A percentile compares a stretch with the other conserved stretches of the same genome.
Evolutionary conservation across 2,329 filamentous ascomycete genomes (phyloP).

Genomic region (Epichloe amarillans): DNA sequence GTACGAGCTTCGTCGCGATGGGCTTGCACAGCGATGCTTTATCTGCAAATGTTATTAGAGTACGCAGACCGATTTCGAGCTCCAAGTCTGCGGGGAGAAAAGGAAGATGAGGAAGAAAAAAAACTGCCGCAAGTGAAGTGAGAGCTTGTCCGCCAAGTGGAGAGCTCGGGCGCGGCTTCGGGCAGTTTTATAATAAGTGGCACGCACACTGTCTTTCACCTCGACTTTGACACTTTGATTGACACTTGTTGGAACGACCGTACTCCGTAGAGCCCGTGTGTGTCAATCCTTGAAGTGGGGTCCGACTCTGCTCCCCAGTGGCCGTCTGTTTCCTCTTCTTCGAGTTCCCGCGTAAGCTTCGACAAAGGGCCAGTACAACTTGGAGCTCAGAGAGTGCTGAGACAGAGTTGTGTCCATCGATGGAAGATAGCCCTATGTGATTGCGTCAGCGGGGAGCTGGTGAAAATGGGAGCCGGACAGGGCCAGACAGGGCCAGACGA

Average conservation of each 20-base stretch:
- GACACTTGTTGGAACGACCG: neutral
- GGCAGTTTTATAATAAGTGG: slow-evolving; percentile 3
- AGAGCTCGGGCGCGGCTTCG: slow-evolving; percentile 2
- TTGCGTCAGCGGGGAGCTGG: neutral
- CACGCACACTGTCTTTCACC: neutral
- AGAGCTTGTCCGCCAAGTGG: neutral
- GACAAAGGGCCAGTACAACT: neutral
- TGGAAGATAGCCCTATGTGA: neutral
- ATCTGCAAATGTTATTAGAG: neutral
- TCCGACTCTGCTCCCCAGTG: neutral
- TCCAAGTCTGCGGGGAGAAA: neutral
- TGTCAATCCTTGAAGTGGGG: slow-evolving; percentile 1
- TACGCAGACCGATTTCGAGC: neutral
- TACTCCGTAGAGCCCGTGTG: neutral
- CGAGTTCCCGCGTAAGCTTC: neutral
- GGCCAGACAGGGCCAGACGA: neutral
- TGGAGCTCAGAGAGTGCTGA: neutral
- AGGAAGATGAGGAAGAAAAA: neutral
- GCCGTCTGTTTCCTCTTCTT: neutral
- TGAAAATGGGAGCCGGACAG: neutral
- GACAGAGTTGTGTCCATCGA: neutral
- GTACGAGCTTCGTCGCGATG: neutral
- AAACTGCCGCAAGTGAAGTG: neutral
- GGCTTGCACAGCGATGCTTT: neutral
- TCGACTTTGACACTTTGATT: neutral